phyloP scores from a whole-genome alignment of 306 rosid species.

The Prunus campanulata region DNA sequence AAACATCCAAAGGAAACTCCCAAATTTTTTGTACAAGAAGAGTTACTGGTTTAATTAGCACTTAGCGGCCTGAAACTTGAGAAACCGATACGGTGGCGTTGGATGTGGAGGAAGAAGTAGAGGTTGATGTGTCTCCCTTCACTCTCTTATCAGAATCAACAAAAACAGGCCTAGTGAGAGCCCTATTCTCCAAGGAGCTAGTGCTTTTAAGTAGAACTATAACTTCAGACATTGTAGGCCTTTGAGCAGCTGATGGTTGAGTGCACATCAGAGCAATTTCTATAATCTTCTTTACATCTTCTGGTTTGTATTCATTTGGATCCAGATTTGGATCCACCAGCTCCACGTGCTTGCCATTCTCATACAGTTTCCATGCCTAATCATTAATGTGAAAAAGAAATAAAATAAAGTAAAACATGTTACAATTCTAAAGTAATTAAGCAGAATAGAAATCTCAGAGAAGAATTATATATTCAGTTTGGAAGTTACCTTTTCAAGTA shows the following conservation, averaged over 20 bases:
- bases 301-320: slow-evolving; percentile 41
- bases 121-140: slow-evolving; percentile 38
- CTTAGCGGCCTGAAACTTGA: slow-evolving; percentile 27
- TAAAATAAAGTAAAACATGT: background rate
- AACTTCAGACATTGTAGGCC: slow-evolving; percentile 72
- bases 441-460: background rate
- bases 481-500: slow-evolving; percentile 54
- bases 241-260: slow-evolving; percentile 49
- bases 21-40: background rate
- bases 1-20: too few species aligned
- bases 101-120: slow-evolving; percentile 45
- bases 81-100: slow-evolving; percentile 60
- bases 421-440: too few species aligned
- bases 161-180: slow-evolving; percentile 53
- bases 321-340: slow-evolving; percentile 47
- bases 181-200: slow-evolving; percentile 19
- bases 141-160: slow-evolving; percentile 39
- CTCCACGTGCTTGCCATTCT: slow-evolving; percentile 37
- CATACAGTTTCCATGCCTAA: slow-evolving; percentile 60
- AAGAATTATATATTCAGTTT: background rate
- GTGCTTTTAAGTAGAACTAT: slow-evolving; percentile 50
- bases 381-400: background rate
- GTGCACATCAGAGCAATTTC: slow-evolving; percentile 60
- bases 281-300: slow-evolving; percentile 46
- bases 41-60: slow-evolving; percentile 21